Base-by-base conservation (phyloP, 352 stramenopile genomes). In the Albugo candida region DNA sequence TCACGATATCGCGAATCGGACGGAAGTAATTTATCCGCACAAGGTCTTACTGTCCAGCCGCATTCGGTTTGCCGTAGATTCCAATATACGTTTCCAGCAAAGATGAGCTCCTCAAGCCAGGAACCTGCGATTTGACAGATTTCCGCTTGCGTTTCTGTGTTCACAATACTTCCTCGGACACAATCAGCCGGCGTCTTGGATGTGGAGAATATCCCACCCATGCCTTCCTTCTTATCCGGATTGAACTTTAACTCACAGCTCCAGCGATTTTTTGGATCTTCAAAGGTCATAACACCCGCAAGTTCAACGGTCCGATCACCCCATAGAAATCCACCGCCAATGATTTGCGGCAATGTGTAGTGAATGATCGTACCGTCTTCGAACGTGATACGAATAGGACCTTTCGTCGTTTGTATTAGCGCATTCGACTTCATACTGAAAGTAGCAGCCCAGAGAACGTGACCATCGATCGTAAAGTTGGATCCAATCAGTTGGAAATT, bases 361-460 rank as follows among this genome's bases (percentile, higher is more conserved):
- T 70, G 60, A 40, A 89, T 72, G 0, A 60, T 69, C 12, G 70
- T 72, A 39, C 67, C 71, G 41, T 85, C 73, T 2, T 64, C 59
- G 48, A 89, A 89, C 4, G 51, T 64, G 12, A 86, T 67, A 39
- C 70, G 71, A 38, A 86, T 75, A 27, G 77, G 77, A 0, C 77
- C 77, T 47, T 75, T 72, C 53, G 82, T 79, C 47, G 71, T 81
- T 50, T 86, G 76, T 31, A 86, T 64, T 47, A 89, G 63, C 1
- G 72, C 71, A 48, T 86, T 89, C n/a, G 71, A 83, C 58, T 89
- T 84, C 52, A 88, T 77, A 45, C 73, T 86, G 58, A 87, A 75
- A 27, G 67, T 68, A 8, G 67, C 71, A 48, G 81, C 67, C 73
- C 70, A 84, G 48, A 84, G 48, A 40, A 84, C 65, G 49, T 83